Conservation (phyloP, 352 stramenopile species). For the Blastocystis sp. region DNA sequence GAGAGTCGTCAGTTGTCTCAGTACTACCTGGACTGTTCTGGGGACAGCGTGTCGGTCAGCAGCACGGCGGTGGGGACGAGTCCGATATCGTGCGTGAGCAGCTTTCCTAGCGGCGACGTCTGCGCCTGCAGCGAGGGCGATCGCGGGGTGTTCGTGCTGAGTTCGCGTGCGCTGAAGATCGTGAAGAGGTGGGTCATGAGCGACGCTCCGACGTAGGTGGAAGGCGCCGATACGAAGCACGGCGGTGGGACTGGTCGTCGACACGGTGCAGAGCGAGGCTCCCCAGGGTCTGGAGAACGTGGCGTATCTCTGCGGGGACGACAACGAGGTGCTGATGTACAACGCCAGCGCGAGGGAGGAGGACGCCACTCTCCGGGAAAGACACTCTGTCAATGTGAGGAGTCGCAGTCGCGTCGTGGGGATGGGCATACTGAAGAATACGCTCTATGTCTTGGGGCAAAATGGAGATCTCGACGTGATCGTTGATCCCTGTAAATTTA, state of each 20-base stretch:
- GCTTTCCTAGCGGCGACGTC: not conserved
- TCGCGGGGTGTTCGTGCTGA: slow-evolving; percentile 19
- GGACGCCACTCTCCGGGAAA: not conserved
- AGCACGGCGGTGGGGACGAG: not conserved
- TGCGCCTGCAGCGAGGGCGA: not conserved
- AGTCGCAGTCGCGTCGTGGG: slow-evolving; percentile 44
- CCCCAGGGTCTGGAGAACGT: not conserved
- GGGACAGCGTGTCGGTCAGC: not conserved
- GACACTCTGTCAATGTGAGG: slow-evolving; percentile 20
- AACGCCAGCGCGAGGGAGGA: slow-evolving; percentile 31
- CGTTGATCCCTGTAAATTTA: not conserved
- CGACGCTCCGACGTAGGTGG: not conserved
- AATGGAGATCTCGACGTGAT: slow-evolving; percentile 49
- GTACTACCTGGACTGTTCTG: not conserved
- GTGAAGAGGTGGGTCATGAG: slow-evolving; percentile 21
- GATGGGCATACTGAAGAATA: not conserved
- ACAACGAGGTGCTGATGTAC: slow-evolving; percentile 39
- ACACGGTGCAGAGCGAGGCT: not conserved
- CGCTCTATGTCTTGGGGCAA: not conserved
- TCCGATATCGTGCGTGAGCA: not conserved
- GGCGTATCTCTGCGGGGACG: slow-evolving; percentile 38
- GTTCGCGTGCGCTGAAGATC: slow-evolving; percentile 2
- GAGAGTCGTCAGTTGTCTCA: slow-evolving; percentile 2
- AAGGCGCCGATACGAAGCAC: slow-evolving; percentile 12
- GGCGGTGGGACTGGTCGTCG: not conserved